Base-by-base conservation (phyloP, 2,329 filamentous ascomycete species). In the Rutstroemia sp. region DNA sequence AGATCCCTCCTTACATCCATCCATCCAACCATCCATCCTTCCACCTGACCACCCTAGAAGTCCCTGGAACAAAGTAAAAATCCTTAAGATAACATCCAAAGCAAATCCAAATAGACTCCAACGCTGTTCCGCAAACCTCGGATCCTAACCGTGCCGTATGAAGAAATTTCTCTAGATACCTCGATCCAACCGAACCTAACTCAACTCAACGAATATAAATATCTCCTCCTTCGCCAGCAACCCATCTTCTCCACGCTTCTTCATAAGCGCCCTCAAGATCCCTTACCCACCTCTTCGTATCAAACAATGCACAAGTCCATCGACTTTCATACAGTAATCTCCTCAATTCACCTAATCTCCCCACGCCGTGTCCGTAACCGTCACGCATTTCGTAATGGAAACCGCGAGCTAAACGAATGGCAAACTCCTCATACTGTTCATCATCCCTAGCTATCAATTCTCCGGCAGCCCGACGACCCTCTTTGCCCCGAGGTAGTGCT, bases 251-350 rank as follows among this genome's bases (percentile, higher is more conserved):
- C 94, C 94, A 99, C 18, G 92, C 91, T 69, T 88, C 82, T 62
- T 88, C 85, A 70, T 96, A 99, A 12, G 91, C 92, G 59, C 82
- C 79, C 74, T 99, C 94, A 19, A 99, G 74, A 72, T 97, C 92
- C 48, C 78, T 75, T 25, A 97, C 92, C 94, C 94, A 99, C 64
- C 94, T 81, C 64, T 78, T 81, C 5, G 94, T 99, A 71, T 99
- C 85, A 70, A 99, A 99, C 45, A 99, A 77, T 14, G 87, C 88
- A 71, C 91, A 95, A 27, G 77, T 82, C 88, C 90, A 95, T 64
- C 92, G 85, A 66, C 83, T 85, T 60, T 90, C 80, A 74, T 92
- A 97, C 10, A 99, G 74, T 66, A 96, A 75, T 68, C 82, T 87
- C 60, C 94, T 82, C 58, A 99, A 76, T 57, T 95, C 86, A 51